phyloP scores from a whole-genome alignment of 2,329 filamentous ascomycete species.

The Exophiala dermatitidis region DNA sequence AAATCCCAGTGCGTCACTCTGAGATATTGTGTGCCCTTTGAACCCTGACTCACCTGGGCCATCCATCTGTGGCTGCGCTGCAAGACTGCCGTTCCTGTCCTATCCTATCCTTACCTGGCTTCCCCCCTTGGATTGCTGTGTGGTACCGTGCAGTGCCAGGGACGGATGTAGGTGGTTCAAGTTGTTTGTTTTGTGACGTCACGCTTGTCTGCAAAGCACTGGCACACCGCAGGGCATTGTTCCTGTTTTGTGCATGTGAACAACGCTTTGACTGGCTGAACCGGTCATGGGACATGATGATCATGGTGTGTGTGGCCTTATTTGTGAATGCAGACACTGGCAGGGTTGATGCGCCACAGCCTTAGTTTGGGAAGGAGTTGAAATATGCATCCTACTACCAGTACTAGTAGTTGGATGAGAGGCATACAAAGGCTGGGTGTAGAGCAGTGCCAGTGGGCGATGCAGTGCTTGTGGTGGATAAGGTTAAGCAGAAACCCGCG shows the following conservation, averaged over 20 bases:
- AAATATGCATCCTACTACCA: neutral
- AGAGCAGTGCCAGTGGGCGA: too few relatives aligned
- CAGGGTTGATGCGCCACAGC: neutral
- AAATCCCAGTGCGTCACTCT: too few relatives aligned
- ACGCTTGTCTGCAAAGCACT: neutral
- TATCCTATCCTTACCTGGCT: neutral
- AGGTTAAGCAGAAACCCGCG: neutral
- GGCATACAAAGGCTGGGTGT: too few relatives aligned
- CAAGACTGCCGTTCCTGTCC: neutral
- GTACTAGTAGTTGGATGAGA: too few relatives aligned
- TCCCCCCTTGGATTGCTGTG: neutral
- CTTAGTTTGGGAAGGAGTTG: neutral
- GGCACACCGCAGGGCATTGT: conserved; percentile 6
- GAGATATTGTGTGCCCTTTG: too few relatives aligned
- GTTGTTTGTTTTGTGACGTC: conserved; percentile 13
- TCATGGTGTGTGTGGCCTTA: neutral
- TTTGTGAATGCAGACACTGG: neutral
- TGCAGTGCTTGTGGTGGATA: neutral
- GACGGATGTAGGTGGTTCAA: neutral
- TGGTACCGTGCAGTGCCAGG: neutral
- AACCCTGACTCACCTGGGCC: too few relatives aligned
- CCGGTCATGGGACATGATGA: conserved; percentile 11
- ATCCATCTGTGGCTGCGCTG: too few relatives aligned
- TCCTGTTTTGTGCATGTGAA: conserved; percentile 18
- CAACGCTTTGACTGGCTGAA: conserved; percentile 1